Base-by-base conservation (phyloP, 1,139 yeast genomes). In the Debaryomyces psychrophilus region DNA sequence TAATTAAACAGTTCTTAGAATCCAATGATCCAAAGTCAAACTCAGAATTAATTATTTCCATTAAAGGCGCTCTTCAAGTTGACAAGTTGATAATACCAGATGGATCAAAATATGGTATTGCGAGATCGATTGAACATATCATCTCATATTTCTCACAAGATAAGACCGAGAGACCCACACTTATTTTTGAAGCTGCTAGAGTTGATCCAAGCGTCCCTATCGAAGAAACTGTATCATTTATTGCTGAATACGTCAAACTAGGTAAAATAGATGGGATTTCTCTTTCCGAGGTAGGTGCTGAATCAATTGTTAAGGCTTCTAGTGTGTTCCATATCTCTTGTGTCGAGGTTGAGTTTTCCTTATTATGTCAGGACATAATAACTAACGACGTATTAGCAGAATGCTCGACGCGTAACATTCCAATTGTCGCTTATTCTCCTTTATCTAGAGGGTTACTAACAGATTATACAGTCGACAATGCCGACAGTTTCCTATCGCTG, bases 371-470 rank as follows among this genome's bases (percentile, higher is more conserved):
- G 41, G 87, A 85, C 35, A 76, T 84, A 28, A 59, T 82, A 34
- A 51, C 65, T 8, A 81, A 85, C 57, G 95, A 92, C 1, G 76
- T 85, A 17, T 77, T 84, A 50, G 76, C 73, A 12, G 84, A 83
- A 49, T 69, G 78, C 33, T 61, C 75, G 11, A 56, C 59, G 41
- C 53, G 57, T 41, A 59, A 60, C 33, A 76, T 89, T 47, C 86
- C 93, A 7, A 70, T 88, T 31, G 68, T 87, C 50, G 89, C 92
- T 23, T 89, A 90, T 66, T 85, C 95, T 23, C 96, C 96, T 35
- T 72, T 90, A 50, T 84, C 90, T n/a, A 75, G 87, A 58, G 96
- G 97, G 1, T 66, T 83, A 47, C 75, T 90, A 49, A 84, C 95
- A 6, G 95, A 93, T 47, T 53, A 53, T 43, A 59, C 69, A 14